Conservation (phyloP, 495 filamentous ascomycete genomes). For the Amniculicola lignicola region DNA sequence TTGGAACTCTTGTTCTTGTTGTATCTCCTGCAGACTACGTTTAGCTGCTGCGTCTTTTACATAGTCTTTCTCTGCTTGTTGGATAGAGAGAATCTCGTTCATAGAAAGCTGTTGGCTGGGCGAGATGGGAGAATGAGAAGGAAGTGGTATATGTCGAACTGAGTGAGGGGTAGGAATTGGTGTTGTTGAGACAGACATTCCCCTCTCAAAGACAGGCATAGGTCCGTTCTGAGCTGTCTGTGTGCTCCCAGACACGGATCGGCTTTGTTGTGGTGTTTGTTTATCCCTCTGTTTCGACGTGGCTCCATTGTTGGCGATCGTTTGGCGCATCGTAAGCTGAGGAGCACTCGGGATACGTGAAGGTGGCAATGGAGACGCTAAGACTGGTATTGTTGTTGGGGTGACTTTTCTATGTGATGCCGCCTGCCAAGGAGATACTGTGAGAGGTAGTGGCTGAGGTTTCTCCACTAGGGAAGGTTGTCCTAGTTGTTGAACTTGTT, state of each 20-base stretch:
- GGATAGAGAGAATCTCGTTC: constrained; percentile 83
- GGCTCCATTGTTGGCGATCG: constrained; percentile 52
- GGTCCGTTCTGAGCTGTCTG: constrained; percentile 6
- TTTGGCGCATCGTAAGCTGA: constrained; percentile 62
- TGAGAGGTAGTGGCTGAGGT: constrained; percentile 43
- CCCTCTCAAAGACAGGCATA: constrained; percentile 27
- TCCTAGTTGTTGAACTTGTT: constrained; percentile 49
- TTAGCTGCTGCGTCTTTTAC: constrained; percentile 81
- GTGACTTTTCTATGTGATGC: constrained; percentile 28
- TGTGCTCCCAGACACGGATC: constrained; percentile 24
- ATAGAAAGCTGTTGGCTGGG: constrained; percentile 66
- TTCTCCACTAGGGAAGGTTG: constrained; percentile 44
- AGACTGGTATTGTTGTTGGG: constrained; percentile 22
- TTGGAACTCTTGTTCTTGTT: constrained; percentile 93
- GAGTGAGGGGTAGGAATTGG: constrained; percentile 46
- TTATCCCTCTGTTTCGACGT: constrained; percentile 34
- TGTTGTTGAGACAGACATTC: constrained; percentile 27
- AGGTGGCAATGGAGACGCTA: constrained; percentile 13
- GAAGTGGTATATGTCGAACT: constrained; percentile 48
- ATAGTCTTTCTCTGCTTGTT: constrained; percentile 78
- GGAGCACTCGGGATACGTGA: constrained; percentile 43
- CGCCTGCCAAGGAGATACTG: constrained; percentile 70
- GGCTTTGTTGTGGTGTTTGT: constrained; percentile 1
- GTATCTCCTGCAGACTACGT: constrained; percentile 85
- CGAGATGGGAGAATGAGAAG: constrained; percentile 41